Conservation (phyloP, 352 stramenopile genomes). For the Globisporangium paroecandrum region DNA sequence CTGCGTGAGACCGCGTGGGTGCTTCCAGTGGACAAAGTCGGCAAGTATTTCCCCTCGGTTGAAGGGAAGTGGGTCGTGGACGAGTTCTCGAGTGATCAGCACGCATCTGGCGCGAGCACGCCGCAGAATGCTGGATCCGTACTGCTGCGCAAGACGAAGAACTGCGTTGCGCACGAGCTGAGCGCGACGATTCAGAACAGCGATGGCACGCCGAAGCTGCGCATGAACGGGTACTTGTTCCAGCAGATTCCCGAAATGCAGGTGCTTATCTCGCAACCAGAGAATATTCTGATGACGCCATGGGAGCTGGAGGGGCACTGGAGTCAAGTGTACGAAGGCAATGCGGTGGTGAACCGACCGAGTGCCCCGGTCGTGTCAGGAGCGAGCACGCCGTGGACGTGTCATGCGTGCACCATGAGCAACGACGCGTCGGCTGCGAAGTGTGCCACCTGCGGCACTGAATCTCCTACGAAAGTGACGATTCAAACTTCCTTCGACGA, state of each 20-base stretch:
- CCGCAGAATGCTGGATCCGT: conserved; percentile 71
- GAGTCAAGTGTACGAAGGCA: conserved; percentile 52
- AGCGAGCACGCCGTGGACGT: conserved; percentile 50
- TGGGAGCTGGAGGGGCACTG: conserved; percentile 80
- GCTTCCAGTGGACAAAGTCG: conserved; percentile 30
- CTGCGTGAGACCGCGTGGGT: conserved; percentile 67
- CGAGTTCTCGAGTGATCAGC: conserved; percentile 65
- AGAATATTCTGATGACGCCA: conserved; percentile 19
- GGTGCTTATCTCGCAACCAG: conserved; percentile 29
- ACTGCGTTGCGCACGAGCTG: conserved; percentile 63
- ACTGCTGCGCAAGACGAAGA: conserved; percentile 47
- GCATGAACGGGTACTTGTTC: conserved; percentile 61
- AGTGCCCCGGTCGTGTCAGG: conserved; percentile 22
- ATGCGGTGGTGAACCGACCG: conserved; percentile 13
- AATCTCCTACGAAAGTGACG: conserved; percentile 37
- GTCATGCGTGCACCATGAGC: conserved; percentile 71
- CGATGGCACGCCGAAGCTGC: conserved; percentile 40
- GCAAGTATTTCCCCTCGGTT: conserved; percentile 52
- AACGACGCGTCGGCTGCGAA: conserved; percentile 59
- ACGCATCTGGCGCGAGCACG: conserved; percentile 25
- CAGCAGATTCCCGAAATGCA: conserved; percentile 54
- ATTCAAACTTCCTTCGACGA: conserved; percentile 28
- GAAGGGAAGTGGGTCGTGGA: conserved; percentile 81
- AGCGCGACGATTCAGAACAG: conserved; percentile 49
- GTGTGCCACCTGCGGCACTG: conserved; percentile 71